Evolutionary conservation across 495 filamentous ascomycete species (phyloP).

Genomic region (Podospora pseudocomata): DNA sequence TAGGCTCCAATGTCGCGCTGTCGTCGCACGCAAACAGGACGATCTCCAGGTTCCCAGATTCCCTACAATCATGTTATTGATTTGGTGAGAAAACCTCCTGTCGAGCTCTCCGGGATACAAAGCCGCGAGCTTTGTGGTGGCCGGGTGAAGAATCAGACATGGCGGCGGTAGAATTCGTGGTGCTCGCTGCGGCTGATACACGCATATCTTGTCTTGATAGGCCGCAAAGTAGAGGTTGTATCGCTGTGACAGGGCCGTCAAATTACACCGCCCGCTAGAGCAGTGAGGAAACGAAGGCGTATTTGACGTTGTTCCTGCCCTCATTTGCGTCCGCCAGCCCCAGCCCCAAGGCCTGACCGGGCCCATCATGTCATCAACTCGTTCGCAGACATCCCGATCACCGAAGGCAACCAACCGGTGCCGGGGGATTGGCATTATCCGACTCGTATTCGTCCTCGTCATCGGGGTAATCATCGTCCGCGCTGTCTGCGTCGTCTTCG

Average conservation of each 20-base stretch:
- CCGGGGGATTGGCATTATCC: background rate
- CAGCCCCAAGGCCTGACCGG: no score
- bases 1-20: slow-evolving; percentile 84
- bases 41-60: slow-evolving; percentile 75
- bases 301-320: background rate
- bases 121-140: slow-evolving; percentile 41
- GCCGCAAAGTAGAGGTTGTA: slow-evolving; percentile 73
- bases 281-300: slow-evolving; percentile 32
- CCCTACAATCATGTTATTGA: slow-evolving; percentile 77
- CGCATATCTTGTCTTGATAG: slow-evolving; percentile 64
- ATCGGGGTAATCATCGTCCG: slow-evolving; percentile 10
- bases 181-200: slow-evolving; percentile 67
- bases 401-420: no score
- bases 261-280: slow-evolving; percentile 40
- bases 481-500: slow-evolving; percentile 22
- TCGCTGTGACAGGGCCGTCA: slow-evolving; percentile 48
- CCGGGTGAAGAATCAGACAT: slow-evolving; percentile 63
- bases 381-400: no score
- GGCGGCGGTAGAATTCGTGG: slow-evolving; percentile 56
- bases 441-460: slow-evolving; percentile 21
- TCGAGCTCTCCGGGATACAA: slow-evolving; percentile 56
- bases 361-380: no score
- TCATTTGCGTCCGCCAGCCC: background rate
- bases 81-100: slow-evolving; percentile 55
- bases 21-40: slow-evolving; percentile 76